Evolutionary conservation across 257 asterid genomes (phyloP), one percentile per base, ranked within the genome.

Genomic region (Verbena officinalis): DNA sequence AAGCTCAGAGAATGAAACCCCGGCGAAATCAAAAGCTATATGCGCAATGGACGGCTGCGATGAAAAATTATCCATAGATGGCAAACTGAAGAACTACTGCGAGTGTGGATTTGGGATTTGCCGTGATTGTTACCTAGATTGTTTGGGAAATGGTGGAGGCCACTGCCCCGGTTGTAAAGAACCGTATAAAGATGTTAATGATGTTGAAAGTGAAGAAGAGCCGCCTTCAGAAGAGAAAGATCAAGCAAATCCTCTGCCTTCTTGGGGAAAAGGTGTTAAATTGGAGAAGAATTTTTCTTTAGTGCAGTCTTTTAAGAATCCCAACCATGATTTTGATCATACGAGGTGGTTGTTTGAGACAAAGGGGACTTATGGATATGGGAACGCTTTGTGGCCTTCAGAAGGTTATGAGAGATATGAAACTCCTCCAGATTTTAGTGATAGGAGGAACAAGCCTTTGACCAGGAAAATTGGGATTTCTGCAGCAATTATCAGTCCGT

Each of bases 301-400:
- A 46, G 96, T 92, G 69, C 96, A 87, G 68, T 86, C 96, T 16
- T 86, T 83, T 59, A 92, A 92, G 86, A 85, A 86, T 43, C 96
- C 91, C 6, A 93, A 90, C 57, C 91, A 86, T 0, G 98, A 93
- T 4, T 92, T 92, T 59, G 98, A 89, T 62, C 96, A 89, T 55
- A 69, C 77, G 0, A 74, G 95, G 17, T 89, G 98, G 98, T 75
- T 92, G 65, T 92, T 92, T 24, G 96, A 92, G 79, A 92, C 98
- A 0, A 89, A 89, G 62, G 98, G 98, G 59, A 92, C 98, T 6
- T 92, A 89, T n/a, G 98, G 98, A 4, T 92, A 92, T 72, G 98
- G 98, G 10, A 92, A 90, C 70, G 97, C 97, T 34, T 67, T 87
- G 59, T 92, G 97, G 98, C 97, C 95, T 0, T 81, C 86, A 43